phyloP scores from a whole-genome alignment of 2,329 filamentous ascomycete genomes.

The Lizonia empirigonia region DNA sequence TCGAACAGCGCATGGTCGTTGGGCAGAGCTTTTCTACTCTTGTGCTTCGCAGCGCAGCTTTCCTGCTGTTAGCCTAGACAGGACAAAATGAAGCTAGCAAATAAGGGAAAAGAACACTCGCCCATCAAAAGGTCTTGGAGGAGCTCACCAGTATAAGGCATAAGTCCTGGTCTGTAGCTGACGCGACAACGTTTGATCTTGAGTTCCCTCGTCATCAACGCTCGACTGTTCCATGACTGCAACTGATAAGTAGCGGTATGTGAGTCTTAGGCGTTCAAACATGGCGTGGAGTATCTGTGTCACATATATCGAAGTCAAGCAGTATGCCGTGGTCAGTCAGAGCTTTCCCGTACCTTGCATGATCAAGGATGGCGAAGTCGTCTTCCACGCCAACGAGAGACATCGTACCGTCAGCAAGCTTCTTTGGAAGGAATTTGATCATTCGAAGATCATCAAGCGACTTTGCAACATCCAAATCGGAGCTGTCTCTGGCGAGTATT shows the following conservation, averaged over 20 bases:
- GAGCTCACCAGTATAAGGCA: no score
- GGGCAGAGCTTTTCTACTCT: constrained; percentile 27
- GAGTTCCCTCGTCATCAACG: no score
- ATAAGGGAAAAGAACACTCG: no score
- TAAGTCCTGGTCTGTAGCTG: no score
- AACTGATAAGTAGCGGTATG: background rate
- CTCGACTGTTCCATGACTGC: constrained; percentile 13
- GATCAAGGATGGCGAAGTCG: background rate
- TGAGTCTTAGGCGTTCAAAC: background rate
- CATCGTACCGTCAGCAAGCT: background rate
- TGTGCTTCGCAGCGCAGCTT: constrained; percentile 33
- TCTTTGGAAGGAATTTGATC: background rate
- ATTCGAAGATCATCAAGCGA: background rate
- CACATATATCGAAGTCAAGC: background rate
- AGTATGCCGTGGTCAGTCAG: background rate
- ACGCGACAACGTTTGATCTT: no score
- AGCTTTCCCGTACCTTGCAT: background rate
- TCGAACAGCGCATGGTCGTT: no score
- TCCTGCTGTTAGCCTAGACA: no score
- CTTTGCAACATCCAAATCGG: no score
- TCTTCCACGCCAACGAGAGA: background rate
- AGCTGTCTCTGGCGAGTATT: no score
- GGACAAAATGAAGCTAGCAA: no score
- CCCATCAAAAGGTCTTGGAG: no score
- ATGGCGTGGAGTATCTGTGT: background rate